phyloP scores from a whole-genome alignment of 257 asterid species.

The Nicotiana otophora region DNA sequence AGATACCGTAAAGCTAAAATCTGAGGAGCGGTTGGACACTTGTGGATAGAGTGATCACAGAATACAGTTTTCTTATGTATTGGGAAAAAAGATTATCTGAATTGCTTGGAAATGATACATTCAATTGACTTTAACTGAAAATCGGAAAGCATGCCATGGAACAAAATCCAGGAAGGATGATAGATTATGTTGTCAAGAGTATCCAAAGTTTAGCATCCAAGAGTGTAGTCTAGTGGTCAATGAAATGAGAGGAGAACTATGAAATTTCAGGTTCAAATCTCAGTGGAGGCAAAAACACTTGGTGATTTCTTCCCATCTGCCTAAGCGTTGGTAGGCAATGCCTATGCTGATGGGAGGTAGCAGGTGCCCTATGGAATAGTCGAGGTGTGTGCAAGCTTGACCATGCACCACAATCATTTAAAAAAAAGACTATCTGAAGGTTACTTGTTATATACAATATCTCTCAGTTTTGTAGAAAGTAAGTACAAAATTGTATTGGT shows the following conservation, averaged over 20 bases:
- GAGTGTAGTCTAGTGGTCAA: too few relatives aligned
- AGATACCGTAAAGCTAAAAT: not conserved
- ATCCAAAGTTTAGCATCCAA: not conserved
- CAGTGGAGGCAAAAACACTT: too few relatives aligned
- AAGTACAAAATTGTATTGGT: not conserved
- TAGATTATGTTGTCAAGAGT: not conserved
- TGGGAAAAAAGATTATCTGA: not conserved
- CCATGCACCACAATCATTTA: too few relatives aligned
- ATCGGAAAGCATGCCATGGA: not conserved
- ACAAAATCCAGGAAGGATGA: conserved; percentile 6
- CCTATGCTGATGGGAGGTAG: too few relatives aligned
- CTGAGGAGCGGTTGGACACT: not conserved
- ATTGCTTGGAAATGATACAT: not conserved
- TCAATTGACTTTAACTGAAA: not conserved
- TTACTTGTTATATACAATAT: not conserved
- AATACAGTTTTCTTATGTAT: not conserved
- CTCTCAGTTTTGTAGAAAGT: not conserved
- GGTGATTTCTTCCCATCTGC: too few relatives aligned
- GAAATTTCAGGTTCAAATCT: too few relatives aligned
- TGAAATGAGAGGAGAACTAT: too few relatives aligned
- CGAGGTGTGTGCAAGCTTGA: too few relatives aligned
- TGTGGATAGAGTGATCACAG: not conserved
- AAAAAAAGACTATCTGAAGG: not conserved
- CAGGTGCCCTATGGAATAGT: too few relatives aligned
- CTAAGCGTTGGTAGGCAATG: too few relatives aligned